A percentile compares a stretch with the other conserved stretches of the same genome.
Conservation (phyloP, 371 early-diverging fungal genomes). For the Dinochytrium kinnereticum region DNA sequence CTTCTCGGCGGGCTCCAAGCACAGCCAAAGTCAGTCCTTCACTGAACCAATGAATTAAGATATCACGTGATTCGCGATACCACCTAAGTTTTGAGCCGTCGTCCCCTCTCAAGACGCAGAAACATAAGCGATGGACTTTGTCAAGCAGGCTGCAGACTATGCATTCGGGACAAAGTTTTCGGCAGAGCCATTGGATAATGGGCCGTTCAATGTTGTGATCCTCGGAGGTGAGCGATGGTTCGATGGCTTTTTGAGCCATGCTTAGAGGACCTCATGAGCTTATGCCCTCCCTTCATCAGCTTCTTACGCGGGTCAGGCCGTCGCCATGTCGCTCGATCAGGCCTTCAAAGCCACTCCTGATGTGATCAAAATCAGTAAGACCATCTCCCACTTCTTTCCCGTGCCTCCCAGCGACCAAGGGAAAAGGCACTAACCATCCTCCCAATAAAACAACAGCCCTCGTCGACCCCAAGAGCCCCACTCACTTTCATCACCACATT, state of each 20-base stretch:
- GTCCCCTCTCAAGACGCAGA: no score
- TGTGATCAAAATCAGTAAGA: conserved; percentile 16
- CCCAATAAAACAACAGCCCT: conserved; percentile 2
- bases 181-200: conserved; percentile 13
- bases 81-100: no score
- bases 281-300: no score
- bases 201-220: conserved; percentile 20
- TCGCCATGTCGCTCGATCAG: conserved; percentile 10
- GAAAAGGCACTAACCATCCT: neutral
- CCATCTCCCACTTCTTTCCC: neutral
- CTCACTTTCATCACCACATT: conserved; percentile 16
- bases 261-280: no score
- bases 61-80: no score
- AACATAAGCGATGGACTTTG: conserved; percentile 14
- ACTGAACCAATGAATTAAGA: no score
- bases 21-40: no score
- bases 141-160: conserved; percentile 5
- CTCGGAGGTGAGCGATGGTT: conserved; percentile 11
- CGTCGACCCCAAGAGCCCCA: neutral
- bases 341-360: conserved; percentile 16
- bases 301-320: neutral
- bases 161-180: conserved; percentile 14
- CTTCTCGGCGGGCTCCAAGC: no score
- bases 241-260: neutral
- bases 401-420: neutral